Conservation (phyloP, 2,329 filamentous ascomycete genomes). For the Diaporthe aspalathi region DNA sequence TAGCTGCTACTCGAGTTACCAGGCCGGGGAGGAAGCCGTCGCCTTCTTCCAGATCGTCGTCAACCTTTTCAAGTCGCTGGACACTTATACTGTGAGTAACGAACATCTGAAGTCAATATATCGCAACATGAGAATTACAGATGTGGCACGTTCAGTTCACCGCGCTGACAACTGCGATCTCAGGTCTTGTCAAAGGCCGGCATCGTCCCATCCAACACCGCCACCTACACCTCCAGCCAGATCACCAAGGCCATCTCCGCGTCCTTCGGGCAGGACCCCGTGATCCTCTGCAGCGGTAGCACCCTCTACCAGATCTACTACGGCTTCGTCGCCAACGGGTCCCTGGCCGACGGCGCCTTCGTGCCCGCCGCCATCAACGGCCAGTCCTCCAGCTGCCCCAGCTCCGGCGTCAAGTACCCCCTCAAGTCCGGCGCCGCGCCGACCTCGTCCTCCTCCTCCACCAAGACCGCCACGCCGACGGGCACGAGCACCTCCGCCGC, state of each 20-base stretch:
- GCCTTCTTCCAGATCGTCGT: conserved; percentile 37
- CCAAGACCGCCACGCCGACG: conserved; percentile 39
- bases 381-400: conserved; percentile 34
- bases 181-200: conserved; percentile 35
- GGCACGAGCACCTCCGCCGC: conserved; percentile 49
- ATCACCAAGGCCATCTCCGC: conserved; percentile 36
- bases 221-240: conserved; percentile 33
- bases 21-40: conserved; percentile 36
- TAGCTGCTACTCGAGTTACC: conserved; percentile 31
- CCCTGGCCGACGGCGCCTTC: conserved; percentile 33
- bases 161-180: neutral
- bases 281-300: conserved; percentile 30
- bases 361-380: conserved; percentile 30
- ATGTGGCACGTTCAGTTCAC: too few relatives aligned
- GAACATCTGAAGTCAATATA: neutral
- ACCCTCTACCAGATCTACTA: conserved; percentile 38
- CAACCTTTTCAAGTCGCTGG: conserved; percentile 34
- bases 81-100: conserved; percentile 36
- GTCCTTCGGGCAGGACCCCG: conserved; percentile 33
- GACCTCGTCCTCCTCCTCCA: neutral
- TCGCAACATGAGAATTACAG: too few relatives aligned
- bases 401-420: conserved; percentile 34
- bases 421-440: conserved; percentile 32
- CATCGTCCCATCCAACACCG: conserved; percentile 35
- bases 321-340: conserved; percentile 32